Base-by-base conservation (phyloP, 2,329 filamentous ascomycete species). In the Colletotrichum nymphaeae region DNA sequence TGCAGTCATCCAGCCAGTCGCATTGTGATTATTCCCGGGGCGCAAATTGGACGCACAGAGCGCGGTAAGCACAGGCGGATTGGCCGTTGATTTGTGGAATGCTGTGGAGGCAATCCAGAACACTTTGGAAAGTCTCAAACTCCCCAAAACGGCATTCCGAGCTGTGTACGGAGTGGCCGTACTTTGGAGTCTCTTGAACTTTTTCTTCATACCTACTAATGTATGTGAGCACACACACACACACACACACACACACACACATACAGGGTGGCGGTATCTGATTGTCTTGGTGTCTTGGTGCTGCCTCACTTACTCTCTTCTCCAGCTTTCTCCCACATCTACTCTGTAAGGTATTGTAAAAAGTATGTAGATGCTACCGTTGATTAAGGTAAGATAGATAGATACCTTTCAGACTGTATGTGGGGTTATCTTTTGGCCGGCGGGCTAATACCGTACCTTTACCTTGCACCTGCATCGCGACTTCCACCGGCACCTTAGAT, bases 391-490 rank as follows among this genome's bases (percentile, higher is more conserved):
- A 32, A 16, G n/a, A 16, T 11, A 32, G 46, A n/a, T 37, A 26
- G 5, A 6, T n/a, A 52, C 26, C n/a, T 14, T 35, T 30, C 24
- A n/a, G 16, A 19, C 42, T n/a, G 24, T 53, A n/a, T 58, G 60
- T 65, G 67, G 67, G 46, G 52, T 57, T 57, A 42, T 55, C 46
- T 69, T 59, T 59, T 69, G 53, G 62, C 37, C 60, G 67, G 16
- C 67, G 19, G 37, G 35, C 67, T 63, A 24, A 26, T 55, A 32
- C n/a, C 58, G n/a, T 63, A 22, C 24, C 22, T 28, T 24, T 28
- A 22, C 28, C 49, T 42, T 24, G 56, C 46, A 28, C 28, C 53
- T 58, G 32, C 28, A 42, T 42, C 37, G 37, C 37, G 6, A 5
- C 37, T 42, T 42, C 37, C 37, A 42, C 37, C 19, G 58, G 19